Conservation (phyloP, 1,139 yeast genomes). For the Saccharomyces hybrid region DNA sequence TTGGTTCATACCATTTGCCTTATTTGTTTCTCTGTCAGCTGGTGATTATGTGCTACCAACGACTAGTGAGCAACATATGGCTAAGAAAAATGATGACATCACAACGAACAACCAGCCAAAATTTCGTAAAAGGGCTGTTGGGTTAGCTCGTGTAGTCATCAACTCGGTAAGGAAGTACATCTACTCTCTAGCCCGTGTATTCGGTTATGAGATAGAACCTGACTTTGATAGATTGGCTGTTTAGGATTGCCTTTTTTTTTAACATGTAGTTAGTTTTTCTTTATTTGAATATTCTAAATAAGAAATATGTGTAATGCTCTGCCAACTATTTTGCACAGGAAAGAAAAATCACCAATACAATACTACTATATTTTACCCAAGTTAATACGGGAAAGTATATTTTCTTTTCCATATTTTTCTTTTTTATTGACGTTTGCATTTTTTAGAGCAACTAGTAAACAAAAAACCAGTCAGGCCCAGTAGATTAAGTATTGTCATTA, state of each 20-base stretch:
- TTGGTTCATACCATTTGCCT: constrained; percentile 90
- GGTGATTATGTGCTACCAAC: constrained; percentile 81
- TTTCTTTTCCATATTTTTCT: not conserved
- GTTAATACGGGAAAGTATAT: not conserved
- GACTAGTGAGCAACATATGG: constrained; percentile 27
- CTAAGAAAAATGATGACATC: constrained; percentile 18
- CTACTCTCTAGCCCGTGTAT: constrained; percentile 40
- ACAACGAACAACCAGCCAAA: constrained; percentile 18
- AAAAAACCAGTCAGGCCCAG: not conserved
- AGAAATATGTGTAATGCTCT: not conserved
- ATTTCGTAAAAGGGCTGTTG: constrained; percentile 37
- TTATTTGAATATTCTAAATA: not conserved
- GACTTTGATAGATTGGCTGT: constrained; percentile 44
- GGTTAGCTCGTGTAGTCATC: constrained; percentile 59
- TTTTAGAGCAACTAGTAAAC: not conserved
- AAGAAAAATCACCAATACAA: not conserved
- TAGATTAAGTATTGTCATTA: not conserved
- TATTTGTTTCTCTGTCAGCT: constrained; percentile 87
- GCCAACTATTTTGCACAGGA: not conserved
- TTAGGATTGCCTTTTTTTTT: constrained; percentile 4
- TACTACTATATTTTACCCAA: not conserved
- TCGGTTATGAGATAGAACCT: constrained; percentile 62
- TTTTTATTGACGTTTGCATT: not conserved
- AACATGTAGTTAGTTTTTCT: not conserved
- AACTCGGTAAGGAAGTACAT: constrained; percentile 45